A percentile compares a stretch with the other conserved stretches of the same genome.
phyloP scores from a whole-genome alignment of 2,329 filamentous ascomycete species.

The Lachnellula arida region DNA sequence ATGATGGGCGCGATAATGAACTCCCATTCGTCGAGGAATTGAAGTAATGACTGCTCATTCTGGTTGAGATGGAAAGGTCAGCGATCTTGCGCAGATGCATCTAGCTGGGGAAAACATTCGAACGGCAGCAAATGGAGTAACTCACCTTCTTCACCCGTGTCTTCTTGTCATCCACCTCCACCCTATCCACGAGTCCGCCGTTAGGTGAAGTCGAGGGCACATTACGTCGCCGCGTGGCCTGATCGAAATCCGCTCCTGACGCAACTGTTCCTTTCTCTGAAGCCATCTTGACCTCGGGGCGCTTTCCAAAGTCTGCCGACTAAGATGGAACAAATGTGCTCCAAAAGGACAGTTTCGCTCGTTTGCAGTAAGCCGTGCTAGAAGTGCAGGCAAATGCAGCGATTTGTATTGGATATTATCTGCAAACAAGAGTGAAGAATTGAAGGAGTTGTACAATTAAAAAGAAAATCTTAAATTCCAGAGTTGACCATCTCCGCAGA shows the following conservation, averaged over 20 bases:
- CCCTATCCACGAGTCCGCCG: conserved; percentile 32
- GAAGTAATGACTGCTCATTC: conserved; percentile 52
- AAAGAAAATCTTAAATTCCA: conserved; percentile 24
- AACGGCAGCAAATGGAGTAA: neutral
- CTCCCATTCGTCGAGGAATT: conserved; percentile 61
- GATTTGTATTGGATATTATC: neutral
- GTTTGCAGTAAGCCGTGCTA: too few relatives aligned
- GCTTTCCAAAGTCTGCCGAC: neutral
- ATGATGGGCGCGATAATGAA: conserved; percentile 56
- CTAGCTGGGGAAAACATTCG: neutral
- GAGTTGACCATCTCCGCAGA: conserved; percentile 27
- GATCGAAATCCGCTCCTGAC: conserved; percentile 53
- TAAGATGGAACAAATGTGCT: conserved; percentile 1
- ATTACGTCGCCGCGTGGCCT: conserved; percentile 53
- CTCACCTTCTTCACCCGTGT: conserved; percentile 52
- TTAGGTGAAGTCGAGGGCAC: conserved; percentile 38
- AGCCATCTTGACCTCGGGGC: conserved; percentile 26
- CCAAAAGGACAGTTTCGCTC: neutral
- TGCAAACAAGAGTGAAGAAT: conserved; percentile 19
- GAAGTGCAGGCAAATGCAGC: neutral
- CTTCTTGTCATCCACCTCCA: conserved; percentile 55
- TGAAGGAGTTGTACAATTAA: conserved; percentile 15
- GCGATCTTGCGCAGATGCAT: conserved; percentile 1
- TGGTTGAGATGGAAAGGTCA: conserved; percentile 22
- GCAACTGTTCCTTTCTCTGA: conserved; percentile 49